Base-by-base conservation (phyloP, 345 rosid species). In the Balakata baccata region DNA sequence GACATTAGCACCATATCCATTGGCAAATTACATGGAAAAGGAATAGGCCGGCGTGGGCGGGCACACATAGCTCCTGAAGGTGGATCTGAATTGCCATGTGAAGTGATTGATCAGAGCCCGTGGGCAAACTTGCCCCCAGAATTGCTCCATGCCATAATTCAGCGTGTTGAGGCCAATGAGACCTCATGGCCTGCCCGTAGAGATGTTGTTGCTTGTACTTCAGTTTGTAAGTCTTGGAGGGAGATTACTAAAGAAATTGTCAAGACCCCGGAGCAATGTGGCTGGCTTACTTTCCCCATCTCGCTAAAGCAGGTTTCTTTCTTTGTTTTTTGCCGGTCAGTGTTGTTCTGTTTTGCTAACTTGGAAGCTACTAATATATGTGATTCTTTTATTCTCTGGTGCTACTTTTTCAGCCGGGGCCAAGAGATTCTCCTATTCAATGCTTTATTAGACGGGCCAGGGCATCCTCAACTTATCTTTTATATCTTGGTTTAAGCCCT, bases 81-180 rank as follows among this genome's bases (percentile, higher is more conserved):
- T 18, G 60, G 79, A 47, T 74, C 76, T 56, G 51, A 72, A 3
- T 49, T 85, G 14, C 71, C 80, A 9, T 54, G 79, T 43, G 43
- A 66, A 12, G 69, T 57, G 20, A 65, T n/a, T 3, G 74, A 79
- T 57, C 88, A 82, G 77, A 80, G 91, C 64, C 81, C 69, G 57
- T 94, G 98, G 98, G 95, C 87, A 16, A 87, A 85, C 78, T 76
- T 94, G 81, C 97, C 97, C n/a, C 88, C 95, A 0, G 98, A 94
- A 79, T 84, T 94, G 73, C 93, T 92, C 54, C 82, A 80, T 58
- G 89, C 90, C 67, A 87, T 94, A 64, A 87, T 94, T 66, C 79
- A 81, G 49, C 73, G 90, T 3, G 81, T 94, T 3, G 98, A 92
- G 83, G 78, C 78, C 47, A 79, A 74, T 18, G 84, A 84, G 71